A percentile compares a stretch with the other conserved stretches of the same genome.
These are phyloP conservation scores for Solanum hybrid DNA, from an alignment of 305 asterid species.

Conservation along the genomic window DNA sequence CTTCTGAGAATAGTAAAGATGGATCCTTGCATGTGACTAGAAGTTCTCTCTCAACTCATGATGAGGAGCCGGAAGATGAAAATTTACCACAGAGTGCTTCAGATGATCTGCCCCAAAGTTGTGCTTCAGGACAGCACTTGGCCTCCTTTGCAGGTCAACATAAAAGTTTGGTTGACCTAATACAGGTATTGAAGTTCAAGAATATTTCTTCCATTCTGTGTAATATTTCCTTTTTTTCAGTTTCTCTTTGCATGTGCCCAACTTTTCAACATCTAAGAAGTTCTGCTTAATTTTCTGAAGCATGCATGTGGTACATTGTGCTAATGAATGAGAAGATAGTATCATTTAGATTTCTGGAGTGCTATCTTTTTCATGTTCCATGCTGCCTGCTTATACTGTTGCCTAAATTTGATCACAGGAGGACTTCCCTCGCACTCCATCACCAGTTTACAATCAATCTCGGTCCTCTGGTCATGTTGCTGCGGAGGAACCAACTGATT, in stretches of 20 bases:
- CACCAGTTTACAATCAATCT: conserved; percentile 59
- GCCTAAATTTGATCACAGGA: conserved; percentile 31
- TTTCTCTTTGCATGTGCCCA: background rate
- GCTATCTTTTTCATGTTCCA: background rate
- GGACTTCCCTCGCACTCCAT: conserved; percentile 71
- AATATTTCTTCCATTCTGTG: background rate
- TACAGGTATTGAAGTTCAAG: conserved; percentile 43
- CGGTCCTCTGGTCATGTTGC: conserved; percentile 42
- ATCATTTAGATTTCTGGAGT: background rate
- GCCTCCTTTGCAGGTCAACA: conserved; percentile 41
- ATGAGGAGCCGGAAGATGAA: conserved; percentile 72
- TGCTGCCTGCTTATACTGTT: conserved; percentile 4
- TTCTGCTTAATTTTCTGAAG: background rate
- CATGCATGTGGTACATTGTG: background rate
- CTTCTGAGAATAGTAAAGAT: conserved; percentile 28
- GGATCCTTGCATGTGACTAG: conserved; percentile 30
- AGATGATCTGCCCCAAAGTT: conserved; percentile 29
- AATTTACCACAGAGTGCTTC: conserved; percentile 30
- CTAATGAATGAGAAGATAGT: background rate
- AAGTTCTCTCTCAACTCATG: conserved; percentile 60
- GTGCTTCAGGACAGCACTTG: conserved; percentile 19
- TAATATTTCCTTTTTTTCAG: background rate
- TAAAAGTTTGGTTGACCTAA: conserved; percentile 60
- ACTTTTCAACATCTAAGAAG: background rate
- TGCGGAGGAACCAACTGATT: conserved; percentile 37